phyloP scores from a whole-genome alignment of 108 stramenopile species.

The Aureococcus anophagefferens region DNA sequence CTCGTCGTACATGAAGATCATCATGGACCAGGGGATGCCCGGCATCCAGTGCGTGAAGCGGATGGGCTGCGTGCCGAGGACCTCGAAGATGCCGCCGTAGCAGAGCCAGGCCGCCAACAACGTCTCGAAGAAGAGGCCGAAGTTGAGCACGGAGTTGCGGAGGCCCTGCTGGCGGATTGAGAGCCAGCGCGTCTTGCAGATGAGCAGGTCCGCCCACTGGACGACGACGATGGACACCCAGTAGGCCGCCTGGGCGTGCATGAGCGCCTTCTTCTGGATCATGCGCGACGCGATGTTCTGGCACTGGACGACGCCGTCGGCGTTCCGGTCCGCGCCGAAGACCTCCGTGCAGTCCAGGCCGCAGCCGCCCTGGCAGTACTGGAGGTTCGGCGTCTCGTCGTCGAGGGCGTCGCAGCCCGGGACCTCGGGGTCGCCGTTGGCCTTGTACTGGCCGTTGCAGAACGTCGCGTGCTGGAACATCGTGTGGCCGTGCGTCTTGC shows the following conservation, averaged over 20 bases:
- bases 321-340: not conserved
- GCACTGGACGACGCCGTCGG: slow-evolving; percentile 3
- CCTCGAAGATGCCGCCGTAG: slow-evolving; percentile 29
- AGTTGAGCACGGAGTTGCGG: slow-evolving; percentile 36
- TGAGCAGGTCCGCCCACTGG: slow-evolving; percentile 38
- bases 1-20: slow-evolving; percentile 29
- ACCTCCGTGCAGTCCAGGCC: not conserved
- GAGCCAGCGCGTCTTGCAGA: slow-evolving; percentile 42
- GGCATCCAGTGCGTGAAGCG: slow-evolving; percentile 35
- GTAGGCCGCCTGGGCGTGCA: slow-evolving; percentile 32
- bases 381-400: slow-evolving; percentile 9
- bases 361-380: not conserved
- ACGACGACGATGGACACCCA: slow-evolving; percentile 36
- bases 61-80: slow-evolving; percentile 30
- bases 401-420: slow-evolving; percentile 14
- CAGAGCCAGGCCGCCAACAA: slow-evolving; percentile 31
- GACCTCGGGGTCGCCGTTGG: not conserved
- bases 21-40: slow-evolving; percentile 32
- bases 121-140: slow-evolving; percentile 39
- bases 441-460: slow-evolving; percentile 1
- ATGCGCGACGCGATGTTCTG: slow-evolving; percentile 30
- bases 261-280: slow-evolving; percentile 23
- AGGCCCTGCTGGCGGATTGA: slow-evolving; percentile 33
- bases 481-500: not conserved
- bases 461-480: no score